Base-by-base conservation (phyloP, 2,329 filamentous ascomycete genomes). In the Eutypa lata region DNA sequence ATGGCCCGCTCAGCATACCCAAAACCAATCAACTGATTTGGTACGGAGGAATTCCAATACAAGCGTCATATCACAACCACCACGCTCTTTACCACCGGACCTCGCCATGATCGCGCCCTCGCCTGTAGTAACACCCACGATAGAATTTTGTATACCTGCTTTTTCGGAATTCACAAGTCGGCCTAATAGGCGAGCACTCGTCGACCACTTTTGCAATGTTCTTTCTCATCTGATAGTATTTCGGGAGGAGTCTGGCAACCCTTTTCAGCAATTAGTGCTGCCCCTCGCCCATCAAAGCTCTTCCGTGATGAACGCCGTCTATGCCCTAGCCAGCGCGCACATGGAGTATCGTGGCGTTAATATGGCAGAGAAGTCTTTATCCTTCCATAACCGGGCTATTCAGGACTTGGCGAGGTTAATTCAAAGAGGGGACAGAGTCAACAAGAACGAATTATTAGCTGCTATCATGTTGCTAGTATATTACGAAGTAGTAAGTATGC, bases 321-420 rank as follows among this genome's bases (percentile, higher is more conserved):
- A 90, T 53, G 91, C 91, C 0, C 75, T 97, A 7, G 84, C 90
- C 0, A 89, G 88, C 52, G 93, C 91, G 53, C 94, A 96, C 66
- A 75, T 95, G 53, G 88, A 93, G 58, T 90, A 82, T 47, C 72
- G 81, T 24, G 80, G 80, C 2, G 71, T 82, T 6, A 69, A 76
- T 24, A 78, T 76, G 7, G 65, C 70, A 19, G 81, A 86, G 59
- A 80, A 77, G 59, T 83, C 82, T 35, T 67, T 84, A 1, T 76
- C 77, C 55, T 85, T 84, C 56, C 83, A 86, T 56, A 83, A 79
- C 54, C 74, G 76, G 61, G 82, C 83, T 11, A 78, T 86, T 22
- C 78, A 82, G 58, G 81, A 80, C 1, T 68, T 87, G 37, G 77
- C 81, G 1, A 73, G 73, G 49, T 66, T 86, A 48, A 86, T 87